These are phyloP conservation scores for Mycena venus DNA, from an alignment of 768 basidiomycete genomes.

Conservation along the genomic window DNA sequence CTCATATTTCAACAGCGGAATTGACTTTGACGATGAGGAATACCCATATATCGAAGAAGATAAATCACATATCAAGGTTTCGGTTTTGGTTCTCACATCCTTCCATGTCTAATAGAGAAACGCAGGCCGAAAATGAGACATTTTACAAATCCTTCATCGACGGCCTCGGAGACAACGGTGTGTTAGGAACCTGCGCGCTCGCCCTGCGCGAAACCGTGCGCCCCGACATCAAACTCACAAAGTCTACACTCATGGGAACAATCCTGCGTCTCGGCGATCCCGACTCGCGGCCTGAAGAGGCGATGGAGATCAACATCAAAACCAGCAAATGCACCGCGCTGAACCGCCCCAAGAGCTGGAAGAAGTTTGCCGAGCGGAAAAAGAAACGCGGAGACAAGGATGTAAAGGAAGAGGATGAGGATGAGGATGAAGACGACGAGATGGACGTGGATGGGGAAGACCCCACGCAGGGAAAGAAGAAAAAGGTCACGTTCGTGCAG, in stretches of 20 bases:
- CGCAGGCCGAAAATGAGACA: slow-evolving; percentile 78
- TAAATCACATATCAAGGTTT: slow-evolving; percentile 83
- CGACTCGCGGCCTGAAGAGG: slow-evolving; percentile 74
- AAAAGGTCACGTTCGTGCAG: slow-evolving; percentile 49
- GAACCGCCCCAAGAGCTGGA: slow-evolving; percentile 80
- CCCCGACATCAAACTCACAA: slow-evolving; percentile 77
- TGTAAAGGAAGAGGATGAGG: slow-evolving; percentile 52
- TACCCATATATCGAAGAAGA: slow-evolving; percentile 72
- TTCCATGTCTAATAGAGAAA: background rate
- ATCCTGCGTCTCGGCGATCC: slow-evolving; percentile 85
- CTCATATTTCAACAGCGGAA: slow-evolving; percentile 66
- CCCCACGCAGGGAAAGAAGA: slow-evolving; percentile 37
- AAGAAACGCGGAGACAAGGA: slow-evolving; percentile 45
- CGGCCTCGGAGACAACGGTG: slow-evolving; percentile 56
- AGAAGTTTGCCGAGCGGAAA: slow-evolving; percentile 72
- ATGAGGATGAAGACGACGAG: slow-evolving; percentile 48
- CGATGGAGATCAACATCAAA: slow-evolving; percentile 80
- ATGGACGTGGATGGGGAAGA: slow-evolving; percentile 45
- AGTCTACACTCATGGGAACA: slow-evolving; percentile 74
- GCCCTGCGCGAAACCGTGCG: slow-evolving; percentile 72
- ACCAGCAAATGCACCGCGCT: slow-evolving; percentile 85
- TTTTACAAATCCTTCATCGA: slow-evolving; percentile 69
- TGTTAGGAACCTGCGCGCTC: slow-evolving; percentile 73
- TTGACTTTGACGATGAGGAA: slow-evolving; percentile 88
- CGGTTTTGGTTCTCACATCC: slow-evolving; percentile 3